Evolutionary conservation across 1,284 basidiomycete genomes (phyloP), one percentile per base, ranked within the genome.

Genomic region (Cryptococcus amylolentus): DNA sequence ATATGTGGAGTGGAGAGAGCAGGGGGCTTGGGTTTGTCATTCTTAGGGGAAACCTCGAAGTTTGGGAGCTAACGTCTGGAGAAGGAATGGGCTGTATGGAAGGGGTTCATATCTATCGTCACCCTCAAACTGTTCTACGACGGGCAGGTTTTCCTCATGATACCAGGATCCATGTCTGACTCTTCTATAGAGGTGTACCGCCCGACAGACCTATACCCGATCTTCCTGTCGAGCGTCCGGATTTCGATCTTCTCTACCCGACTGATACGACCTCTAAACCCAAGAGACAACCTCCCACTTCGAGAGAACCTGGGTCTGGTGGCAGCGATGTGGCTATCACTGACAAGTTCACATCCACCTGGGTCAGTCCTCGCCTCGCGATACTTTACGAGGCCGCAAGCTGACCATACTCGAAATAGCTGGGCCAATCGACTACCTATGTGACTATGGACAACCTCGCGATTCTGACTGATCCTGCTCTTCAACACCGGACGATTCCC

Each of bases 381-480:
- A 49, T 40, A 55, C 42, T 2, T 23, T 16, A 4, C 13, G 18
- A 46, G 8, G 20, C 20, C 16, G 18, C 37, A 28, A 8, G 16
- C 42, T 57, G 35, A 53, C 37, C 13, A 41, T 26, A 23, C n/a
- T 12, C 18, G 27, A 16, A 40, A 3, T 56, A 77, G 77, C 70
- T 78, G 47, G 78, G 78, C 23, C 78, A 79, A 62, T 79, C 78
- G 2, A 78, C 77, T 2, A 65, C 76, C 20, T 77, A 79, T 46
- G 74, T 81, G 14, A 80, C 80, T 37, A 66, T 81, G 41, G 75
- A 79, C 48, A 78, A 78, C 16, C 68, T 81, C 12, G 73, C 73
- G 16, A 78, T 81, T 47, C 67, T 81, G 18, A 81, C 80, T 40
- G 80, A 81, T 58, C 80, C 80, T 1, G 78, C 80, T 10, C 77